Percentiles rank a stretch among this genome's conserved stretches.
Conservation (phyloP, 1,284 basidiomycete species). For the Lentinus polychrous region DNA sequence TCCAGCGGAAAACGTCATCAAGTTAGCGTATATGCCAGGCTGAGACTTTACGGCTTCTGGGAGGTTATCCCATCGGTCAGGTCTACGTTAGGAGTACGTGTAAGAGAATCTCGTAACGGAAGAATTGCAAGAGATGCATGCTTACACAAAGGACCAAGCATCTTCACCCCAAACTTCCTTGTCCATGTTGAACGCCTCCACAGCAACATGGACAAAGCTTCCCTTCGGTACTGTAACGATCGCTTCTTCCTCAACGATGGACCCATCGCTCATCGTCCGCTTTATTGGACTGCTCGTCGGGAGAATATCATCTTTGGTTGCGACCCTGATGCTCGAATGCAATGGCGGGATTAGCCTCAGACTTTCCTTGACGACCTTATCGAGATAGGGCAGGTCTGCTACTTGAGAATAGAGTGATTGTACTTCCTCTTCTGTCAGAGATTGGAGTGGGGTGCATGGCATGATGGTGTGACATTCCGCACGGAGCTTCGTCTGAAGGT, state of each 20-base stretch:
- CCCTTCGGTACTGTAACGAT: slow-evolving; percentile 58
- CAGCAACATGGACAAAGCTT: slow-evolving; percentile 64
- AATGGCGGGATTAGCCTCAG: slow-evolving; percentile 73
- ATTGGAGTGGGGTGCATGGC: slow-evolving; percentile 31
- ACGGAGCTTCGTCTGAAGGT: slow-evolving; percentile 58
- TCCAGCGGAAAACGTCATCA: slow-evolving; percentile 71
- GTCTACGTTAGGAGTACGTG: slow-evolving; percentile 36
- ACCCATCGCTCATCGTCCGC: slow-evolving; percentile 36
- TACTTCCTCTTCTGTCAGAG: slow-evolving; percentile 50
- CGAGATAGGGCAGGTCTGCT: slow-evolving; percentile 62
- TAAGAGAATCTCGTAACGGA: no score
- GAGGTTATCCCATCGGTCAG: slow-evolving; percentile 71
- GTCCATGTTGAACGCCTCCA: slow-evolving; percentile 74
- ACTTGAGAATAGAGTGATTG: slow-evolving; percentile 49
- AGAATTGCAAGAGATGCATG: neutral
- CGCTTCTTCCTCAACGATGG: slow-evolving; percentile 30
- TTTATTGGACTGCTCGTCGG: slow-evolving; percentile 64
- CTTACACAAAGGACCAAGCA: slow-evolving; percentile 64
- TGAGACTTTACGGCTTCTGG: slow-evolving; percentile 52
- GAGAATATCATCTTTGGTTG: slow-evolving; percentile 66
- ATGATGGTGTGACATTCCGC: slow-evolving; percentile 45
- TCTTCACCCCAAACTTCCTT: slow-evolving; percentile 69
- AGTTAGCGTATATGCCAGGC: slow-evolving; percentile 66
- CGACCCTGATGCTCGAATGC: slow-evolving; percentile 73
- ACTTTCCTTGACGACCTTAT: slow-evolving; percentile 72